Base-by-base conservation (phyloP, 805 yeast species). In the Ogataea kodamae region DNA sequence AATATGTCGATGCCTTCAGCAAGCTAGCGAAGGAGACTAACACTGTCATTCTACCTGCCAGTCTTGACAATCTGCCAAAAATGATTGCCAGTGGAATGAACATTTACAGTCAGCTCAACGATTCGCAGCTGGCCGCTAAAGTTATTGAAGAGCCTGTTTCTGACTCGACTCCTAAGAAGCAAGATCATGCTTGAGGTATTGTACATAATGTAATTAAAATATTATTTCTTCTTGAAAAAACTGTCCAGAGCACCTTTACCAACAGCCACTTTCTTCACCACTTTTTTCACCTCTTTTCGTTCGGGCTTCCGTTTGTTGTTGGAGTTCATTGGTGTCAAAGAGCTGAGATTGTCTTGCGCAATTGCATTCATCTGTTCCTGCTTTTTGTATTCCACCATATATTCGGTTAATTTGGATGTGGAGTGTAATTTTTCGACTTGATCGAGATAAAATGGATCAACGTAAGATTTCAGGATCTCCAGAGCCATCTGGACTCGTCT, bases 21-120 rank as follows among this genome's bases (percentile, higher is more conserved):
- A 78, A 84, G 49, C 67, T 85, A 49, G 95, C 95, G 16, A 84
- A 85, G 64, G 90, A 83, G 57, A 63, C 81, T 19, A 85, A 82
- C 52, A 81, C 92, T 1, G 70, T 86, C 11, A 79, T 85, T 22
- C 69, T 85, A 16, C 95, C 95, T 10, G 72, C 87, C 8, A 80
- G 79, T 36, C 60, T 85, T 55, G 80, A 83, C 43, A 88, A 85
- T 50, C 63, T 85, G 55, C 78, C 89, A 30, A 67, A 76, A 17
- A 70, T 81, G 65, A 79, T 85, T 61, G 85, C 88, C 20, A 69
- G 83, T 40, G 94, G 94, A 0, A 58, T 84, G 72, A 74, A 82
- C 27, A 81, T 85, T 43, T 81, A 72, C 59, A 72, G 79, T 45
- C 68, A 42, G 17, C 36, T 49, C 17, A 46, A 39, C 35, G 38